Percentiles rank a stretch among this genome's conserved stretches.
Conservation (phyloP, 352 stramenopile species). For the Aphanomyces euteiches region DNA sequence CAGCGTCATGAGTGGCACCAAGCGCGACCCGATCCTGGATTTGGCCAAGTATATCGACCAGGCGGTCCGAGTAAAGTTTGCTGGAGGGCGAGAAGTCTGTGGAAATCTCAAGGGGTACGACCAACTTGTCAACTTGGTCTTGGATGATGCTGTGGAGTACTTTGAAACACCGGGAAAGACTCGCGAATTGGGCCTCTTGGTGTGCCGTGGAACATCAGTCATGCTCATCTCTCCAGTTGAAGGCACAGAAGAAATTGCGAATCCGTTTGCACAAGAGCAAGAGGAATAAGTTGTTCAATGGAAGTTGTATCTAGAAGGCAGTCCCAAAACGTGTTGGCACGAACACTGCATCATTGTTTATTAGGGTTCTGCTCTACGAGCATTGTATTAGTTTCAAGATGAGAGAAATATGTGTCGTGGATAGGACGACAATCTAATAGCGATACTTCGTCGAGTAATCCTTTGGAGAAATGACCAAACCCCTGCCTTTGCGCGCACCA, state of each 20-base stretch:
- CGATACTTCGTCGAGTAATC: conserved; percentile 99
- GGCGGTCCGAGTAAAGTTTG: conserved; percentile 92
- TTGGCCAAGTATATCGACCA: conserved; percentile 94
- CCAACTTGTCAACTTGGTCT: conserved; percentile 95
- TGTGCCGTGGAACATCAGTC: conserved; percentile 91
- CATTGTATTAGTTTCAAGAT: too few species aligned
- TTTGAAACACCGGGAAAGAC: conserved; percentile 89
- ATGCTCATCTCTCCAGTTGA: conserved; percentile 90
- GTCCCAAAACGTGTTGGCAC: too few species aligned
- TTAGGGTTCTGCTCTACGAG: too few species aligned
- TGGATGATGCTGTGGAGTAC: conserved; percentile 95
- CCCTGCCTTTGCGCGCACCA: conserved; percentile 95
- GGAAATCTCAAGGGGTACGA: conserved; percentile 95
- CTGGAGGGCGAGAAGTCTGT: conserved; percentile 89
- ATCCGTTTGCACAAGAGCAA: conserved; percentile 87
- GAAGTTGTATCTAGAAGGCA: too few species aligned
- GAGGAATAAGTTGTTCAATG: conserved; percentile 35
- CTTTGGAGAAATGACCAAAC: conserved; percentile 97
- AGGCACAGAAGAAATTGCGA: conserved; percentile 88
- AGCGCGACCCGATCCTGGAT: conserved; percentile 88
- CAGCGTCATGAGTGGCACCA: conserved; percentile 17
- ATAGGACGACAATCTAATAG: conserved; percentile 72
- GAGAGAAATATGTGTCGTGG: background rate
- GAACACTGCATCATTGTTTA: too few species aligned
- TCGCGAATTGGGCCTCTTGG: conserved; percentile 90